These are phyloP conservation scores for Eucalyptus pauciflora DNA, from an alignment of 345 rosid species.

Conservation along the genomic window DNA sequence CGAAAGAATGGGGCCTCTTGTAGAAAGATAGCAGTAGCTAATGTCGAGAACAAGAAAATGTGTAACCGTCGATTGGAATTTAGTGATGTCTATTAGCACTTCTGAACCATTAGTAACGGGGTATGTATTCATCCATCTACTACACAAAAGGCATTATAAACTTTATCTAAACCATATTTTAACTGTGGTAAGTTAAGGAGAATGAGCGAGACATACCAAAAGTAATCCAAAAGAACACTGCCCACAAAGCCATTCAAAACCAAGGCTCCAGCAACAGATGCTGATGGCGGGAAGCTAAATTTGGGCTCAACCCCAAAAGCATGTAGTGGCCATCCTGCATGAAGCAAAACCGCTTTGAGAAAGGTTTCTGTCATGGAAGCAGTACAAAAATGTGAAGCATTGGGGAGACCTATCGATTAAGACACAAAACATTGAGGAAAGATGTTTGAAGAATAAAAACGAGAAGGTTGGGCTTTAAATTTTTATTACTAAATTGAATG, in stretches of 20 bases:
- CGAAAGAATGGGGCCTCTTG: background rate
- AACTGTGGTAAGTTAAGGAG: background rate
- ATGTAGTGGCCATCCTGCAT: conserved; percentile 50
- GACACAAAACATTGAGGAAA: background rate
- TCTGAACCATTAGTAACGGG: background rate
- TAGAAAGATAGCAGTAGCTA: background rate
- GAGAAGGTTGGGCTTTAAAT: background rate
- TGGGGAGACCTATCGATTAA: background rate
- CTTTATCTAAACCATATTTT: background rate
- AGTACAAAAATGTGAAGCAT: background rate
- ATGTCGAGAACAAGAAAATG: background rate
- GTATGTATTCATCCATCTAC: background rate
- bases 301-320: conserved; percentile 44
- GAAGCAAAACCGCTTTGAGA: background rate
- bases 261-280: conserved; percentile 19
- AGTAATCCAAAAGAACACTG: conserved; percentile 48
- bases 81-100: background rate
- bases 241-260: conserved; percentile 40
- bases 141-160: background rate
- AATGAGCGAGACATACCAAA: conserved; percentile 23
- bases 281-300: conserved; percentile 41
- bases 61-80: background rate
- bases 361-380: background rate
- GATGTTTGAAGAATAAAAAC: background rate
- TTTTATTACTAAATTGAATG: background rate